A percentile compares a stretch with the other conserved stretches of the same genome.
phyloP scores from a whole-genome alignment of 2,329 filamentous ascomycete genomes.

The Phialocephala subalpina region DNA sequence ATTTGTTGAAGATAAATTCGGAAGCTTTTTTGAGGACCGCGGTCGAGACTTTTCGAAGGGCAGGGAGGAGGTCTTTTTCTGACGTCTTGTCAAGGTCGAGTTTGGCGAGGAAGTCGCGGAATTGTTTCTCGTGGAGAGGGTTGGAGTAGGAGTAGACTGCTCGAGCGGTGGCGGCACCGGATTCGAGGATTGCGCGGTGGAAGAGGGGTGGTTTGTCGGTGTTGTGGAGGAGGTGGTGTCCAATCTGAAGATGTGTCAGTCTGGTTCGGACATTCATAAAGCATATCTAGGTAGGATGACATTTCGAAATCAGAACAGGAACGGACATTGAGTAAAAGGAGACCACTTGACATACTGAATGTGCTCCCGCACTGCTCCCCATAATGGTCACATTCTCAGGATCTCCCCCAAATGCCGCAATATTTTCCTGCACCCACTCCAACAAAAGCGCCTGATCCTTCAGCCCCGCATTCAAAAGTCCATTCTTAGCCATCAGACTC shows the following conservation, averaged over 20 bases:
- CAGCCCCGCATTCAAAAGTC: constrained; percentile 69
- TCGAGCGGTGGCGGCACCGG: constrained; percentile 62
- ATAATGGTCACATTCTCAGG: constrained; percentile 64
- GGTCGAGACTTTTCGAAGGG: constrained; percentile 55
- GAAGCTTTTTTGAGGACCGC: constrained; percentile 51
- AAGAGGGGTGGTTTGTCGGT: constrained; percentile 51
- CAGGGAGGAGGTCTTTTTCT: constrained; percentile 56
- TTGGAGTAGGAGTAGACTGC: constrained; percentile 62
- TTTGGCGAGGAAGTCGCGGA: constrained; percentile 60
- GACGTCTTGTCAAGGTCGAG: constrained; percentile 57
- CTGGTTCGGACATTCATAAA: background rate
- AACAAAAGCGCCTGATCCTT: constrained; percentile 67
- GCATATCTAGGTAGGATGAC: background rate
- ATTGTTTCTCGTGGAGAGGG: constrained; percentile 63
- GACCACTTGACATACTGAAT: constrained; percentile 55
- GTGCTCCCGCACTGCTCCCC: constrained; percentile 68
- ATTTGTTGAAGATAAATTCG: constrained; percentile 52
- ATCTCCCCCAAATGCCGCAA: constrained; percentile 67
- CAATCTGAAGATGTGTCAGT: constrained; percentile 56
- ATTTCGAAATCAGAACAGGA: background rate
- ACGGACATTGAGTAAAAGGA: background rate
- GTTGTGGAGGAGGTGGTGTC: constrained; percentile 69
- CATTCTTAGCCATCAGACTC: constrained; percentile 59
- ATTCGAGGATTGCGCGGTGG: constrained; percentile 63
- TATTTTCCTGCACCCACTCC: constrained; percentile 67